Conservation (phyloP, 371 early-diverging fungal genomes). For the Chytridium lagenaria region DNA sequence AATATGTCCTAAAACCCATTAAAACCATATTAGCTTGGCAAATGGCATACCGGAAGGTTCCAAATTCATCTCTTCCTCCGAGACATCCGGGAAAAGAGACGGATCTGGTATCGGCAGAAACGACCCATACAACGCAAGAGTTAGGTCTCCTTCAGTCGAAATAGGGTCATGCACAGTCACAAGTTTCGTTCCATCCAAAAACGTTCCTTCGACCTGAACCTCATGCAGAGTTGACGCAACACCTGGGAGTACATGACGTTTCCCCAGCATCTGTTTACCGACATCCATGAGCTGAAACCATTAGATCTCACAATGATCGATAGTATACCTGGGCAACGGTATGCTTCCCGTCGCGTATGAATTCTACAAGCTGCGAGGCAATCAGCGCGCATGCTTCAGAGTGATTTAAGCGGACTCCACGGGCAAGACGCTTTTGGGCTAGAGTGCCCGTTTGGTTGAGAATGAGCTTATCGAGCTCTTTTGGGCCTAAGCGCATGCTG, state of each 20-base stretch:
- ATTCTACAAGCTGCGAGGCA: conserved; percentile 81
- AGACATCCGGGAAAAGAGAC: conserved; percentile 47
- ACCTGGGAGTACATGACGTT: conserved; percentile 78
- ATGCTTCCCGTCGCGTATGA: conserved; percentile 78
- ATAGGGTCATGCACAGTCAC: conserved; percentile 91
- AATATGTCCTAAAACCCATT: conserved; percentile 61
- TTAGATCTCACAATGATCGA: background rate
- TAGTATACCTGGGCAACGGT: conserved; percentile 72
- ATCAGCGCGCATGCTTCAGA: conserved; percentile 87
- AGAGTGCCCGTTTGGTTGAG: conserved; percentile 83
- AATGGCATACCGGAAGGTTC: conserved; percentile 9
- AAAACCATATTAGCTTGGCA: background rate
- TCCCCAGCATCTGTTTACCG: conserved; percentile 86
- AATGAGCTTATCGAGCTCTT: conserved; percentile 88
- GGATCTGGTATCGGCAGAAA: conserved; percentile 78
- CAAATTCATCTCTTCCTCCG: conserved; percentile 34
- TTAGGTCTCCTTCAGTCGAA: conserved; percentile 79
- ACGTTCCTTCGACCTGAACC: conserved; percentile 82
- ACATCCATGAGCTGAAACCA: conserved; percentile 79
- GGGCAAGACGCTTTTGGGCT: conserved; percentile 87
- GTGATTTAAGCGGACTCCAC: conserved; percentile 84
- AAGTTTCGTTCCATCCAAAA: conserved; percentile 89
- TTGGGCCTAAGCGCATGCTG: conserved; percentile 70
- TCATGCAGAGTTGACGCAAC: conserved; percentile 73
- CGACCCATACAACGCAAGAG: conserved; percentile 83